Evolutionary conservation across 73 alveolate genomes (phyloP), one percentile per base, ranked within the genome.

Genomic region (Effrenium voratum): DNA sequence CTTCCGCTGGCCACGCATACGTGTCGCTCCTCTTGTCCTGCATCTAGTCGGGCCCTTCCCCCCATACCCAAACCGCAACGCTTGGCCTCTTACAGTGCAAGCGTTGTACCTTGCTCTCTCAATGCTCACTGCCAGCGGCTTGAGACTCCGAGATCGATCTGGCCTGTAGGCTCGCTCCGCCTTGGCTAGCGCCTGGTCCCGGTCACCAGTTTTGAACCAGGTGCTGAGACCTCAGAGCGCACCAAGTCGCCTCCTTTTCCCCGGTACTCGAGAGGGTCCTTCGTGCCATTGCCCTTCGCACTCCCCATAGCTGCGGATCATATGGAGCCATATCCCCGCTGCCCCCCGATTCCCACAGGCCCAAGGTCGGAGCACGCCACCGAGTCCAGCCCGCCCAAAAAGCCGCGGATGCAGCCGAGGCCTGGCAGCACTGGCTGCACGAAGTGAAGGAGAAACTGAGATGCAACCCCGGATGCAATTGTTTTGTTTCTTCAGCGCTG

Each of bases 351-450:
- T 22, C 32, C 34, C 38, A 1, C 30, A 26, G 72, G 28, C 72
- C 68, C 43, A 41, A 16, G 77, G 43, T 38, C 68, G 47, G 30
- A 8, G 50, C 94, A 86, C 50, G 84, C 40, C 41, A 86, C 94
- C 84, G 94, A 60, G 46, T 86, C 94, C 84, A 86, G 38, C 32
- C 84, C 94, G 16, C 94, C 94, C 66, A 86, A 47, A 38, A 86
- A 86, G 55, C 94, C 94, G 32, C 94, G 94, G 70, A 86, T 86
- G 68, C 94, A 86, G 45, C 94, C 94, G n/a, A 86, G 94, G 45
- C 94, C 94, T 60, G 32, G 80, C 63, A 79, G 36, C 16, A 60
- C 38, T 24, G 82, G 12, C 26, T 6, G 50, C 26, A 6, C 49
- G 82, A 3, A n/a, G 36, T 3, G 46, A 49, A 30, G 15, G 38